Evolutionary conservation across 805 yeast species (phyloP).

Genomic region (Kazachstania martiniae): DNA sequence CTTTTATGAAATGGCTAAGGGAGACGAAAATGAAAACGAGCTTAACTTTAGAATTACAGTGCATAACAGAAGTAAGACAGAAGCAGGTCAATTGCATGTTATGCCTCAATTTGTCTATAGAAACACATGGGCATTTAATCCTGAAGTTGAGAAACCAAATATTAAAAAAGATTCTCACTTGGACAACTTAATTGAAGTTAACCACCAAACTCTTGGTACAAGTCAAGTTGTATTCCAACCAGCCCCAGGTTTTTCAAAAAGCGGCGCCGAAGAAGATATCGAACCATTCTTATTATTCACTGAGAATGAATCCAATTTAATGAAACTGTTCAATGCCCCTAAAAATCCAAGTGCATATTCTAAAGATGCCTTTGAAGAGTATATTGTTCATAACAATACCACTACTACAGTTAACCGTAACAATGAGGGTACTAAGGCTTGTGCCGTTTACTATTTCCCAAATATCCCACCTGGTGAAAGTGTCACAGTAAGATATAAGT

Average conservation of each 20-base stretch:
- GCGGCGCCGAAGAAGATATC: conserved; percentile 37
- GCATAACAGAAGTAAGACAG: conserved; percentile 59
- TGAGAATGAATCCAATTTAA: conserved; percentile 73
- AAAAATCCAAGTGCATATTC: conserved; percentile 45
- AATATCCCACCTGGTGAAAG: conserved; percentile 78
- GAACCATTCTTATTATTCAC: conserved; percentile 71
- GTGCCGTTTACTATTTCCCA: conserved; percentile 76
- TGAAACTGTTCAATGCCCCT: conserved; percentile 49
- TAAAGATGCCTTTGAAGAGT: conserved; percentile 86
- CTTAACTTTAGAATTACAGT: conserved; percentile 78
- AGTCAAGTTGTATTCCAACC: conserved; percentile 66
- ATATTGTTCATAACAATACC: conserved; percentile 46
- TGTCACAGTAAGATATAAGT: conserved; percentile 72
- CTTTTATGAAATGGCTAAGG: conserved; percentile 83
- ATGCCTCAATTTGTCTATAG: conserved; percentile 77
- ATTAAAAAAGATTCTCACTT: conserved; percentile 29
- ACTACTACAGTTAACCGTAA: conserved; percentile 60
- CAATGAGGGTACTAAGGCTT: conserved; percentile 65
- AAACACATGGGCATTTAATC: conserved; percentile 84
- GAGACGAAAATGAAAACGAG: conserved; percentile 70
- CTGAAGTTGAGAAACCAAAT: conserved; percentile 39
- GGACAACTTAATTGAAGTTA: conserved; percentile 42
- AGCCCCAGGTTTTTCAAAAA: conserved; percentile 48
- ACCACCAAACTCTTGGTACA: conserved; percentile 60
- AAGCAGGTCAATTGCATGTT: conserved; percentile 81